Conservation (phyloP, 1,284 basidiomycete genomes). For the Sporisorium sorghi region DNA sequence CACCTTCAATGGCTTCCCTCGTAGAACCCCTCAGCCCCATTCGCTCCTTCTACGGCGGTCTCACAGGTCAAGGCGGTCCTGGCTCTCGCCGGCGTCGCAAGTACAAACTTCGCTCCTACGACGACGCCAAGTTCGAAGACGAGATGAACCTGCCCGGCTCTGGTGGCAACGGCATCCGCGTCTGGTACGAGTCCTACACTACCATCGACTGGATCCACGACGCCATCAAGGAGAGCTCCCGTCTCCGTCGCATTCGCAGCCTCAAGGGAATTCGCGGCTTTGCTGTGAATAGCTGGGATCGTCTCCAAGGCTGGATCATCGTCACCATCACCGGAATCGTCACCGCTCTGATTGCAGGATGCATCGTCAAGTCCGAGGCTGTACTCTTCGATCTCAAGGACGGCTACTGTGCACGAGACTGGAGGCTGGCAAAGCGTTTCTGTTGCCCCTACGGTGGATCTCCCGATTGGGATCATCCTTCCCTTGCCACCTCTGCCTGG, state of each 20-base stretch:
- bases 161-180: slow-evolving; percentile 55
- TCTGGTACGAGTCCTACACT: slow-evolving; percentile 65
- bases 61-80: slow-evolving; percentile 18
- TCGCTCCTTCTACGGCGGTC: slow-evolving; percentile 36
- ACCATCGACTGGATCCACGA: slow-evolving; percentile 70
- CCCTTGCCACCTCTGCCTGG: slow-evolving; percentile 21
- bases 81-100: slow-evolving; percentile 25
- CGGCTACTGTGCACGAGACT: slow-evolving; percentile 80
- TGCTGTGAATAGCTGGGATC: slow-evolving; percentile 80
- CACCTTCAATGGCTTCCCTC: slow-evolving; percentile 31
- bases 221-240: slow-evolving; percentile 69
- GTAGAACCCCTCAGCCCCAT: slow-evolving; percentile 40
- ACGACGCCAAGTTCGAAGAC: slow-evolving; percentile 49
- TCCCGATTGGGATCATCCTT: slow-evolving; percentile 50
- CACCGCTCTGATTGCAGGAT: slow-evolving; percentile 76
- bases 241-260: slow-evolving; percentile 64
- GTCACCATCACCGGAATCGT: slow-evolving; percentile 76
- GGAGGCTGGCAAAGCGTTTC: slow-evolving; percentile 83
- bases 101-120: slow-evolving; percentile 35
- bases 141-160: slow-evolving; percentile 44
- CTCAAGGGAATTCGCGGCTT: slow-evolving; percentile 75
- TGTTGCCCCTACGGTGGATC: slow-evolving; percentile 75
- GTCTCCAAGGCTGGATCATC: slow-evolving; percentile 83
- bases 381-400: slow-evolving; percentile 94
- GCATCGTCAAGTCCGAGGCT: slow-evolving; percentile 87